Base-by-base conservation (phyloP, 441 rosid genomes). In the Bocquillonia castaneifolia region DNA sequence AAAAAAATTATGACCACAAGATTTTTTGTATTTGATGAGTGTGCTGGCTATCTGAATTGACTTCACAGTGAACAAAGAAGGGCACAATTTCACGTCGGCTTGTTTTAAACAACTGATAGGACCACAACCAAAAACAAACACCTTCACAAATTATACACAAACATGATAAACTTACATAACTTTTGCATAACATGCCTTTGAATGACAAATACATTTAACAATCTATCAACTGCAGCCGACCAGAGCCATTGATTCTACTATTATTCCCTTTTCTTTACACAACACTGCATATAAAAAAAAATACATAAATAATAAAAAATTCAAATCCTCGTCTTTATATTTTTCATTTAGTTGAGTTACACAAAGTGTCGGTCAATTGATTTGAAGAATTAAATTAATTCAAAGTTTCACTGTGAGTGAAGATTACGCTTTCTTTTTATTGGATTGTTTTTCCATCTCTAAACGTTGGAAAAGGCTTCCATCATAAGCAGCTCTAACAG, bases 381-480 rank as follows among this genome's bases (percentile, higher is more conserved):
- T 37, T 37, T 37, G 10, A 39, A 39, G 17, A 36, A 32, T 2
- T n/a, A 60, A 9, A n/a, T n/a, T n/a, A 3, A 14, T 23, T 52
- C 3, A 20, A 7, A 39, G 17, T 39, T 48, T n/a, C 13, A 32
- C 6, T 12, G 12, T n/a, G 14, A 64, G 31, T 34, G 32, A 45
- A 47, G 18, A 45, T 80, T 76, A 83, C 70, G 72, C 61, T 76
- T 73, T 81, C 80, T 82, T 81, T 48, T 74, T 77, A 25, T 67
- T 42, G 0, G 87, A 70, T 66, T 55, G 26, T 52, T 59, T 76
- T 67, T 82, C 86, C 75, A 80, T 81, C 80, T 84, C 86, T 79
- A 91, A 64, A 9, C 10, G 72, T 36, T 85, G 85, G 26, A 91
- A 93, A 25, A 93, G 81, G 70, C 85, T 80, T 59, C 98, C 98